These are phyloP conservation scores for Phytophthora citrophthora DNA, from an alignment of 352 stramenopile genomes.

Conservation along the genomic window DNA sequence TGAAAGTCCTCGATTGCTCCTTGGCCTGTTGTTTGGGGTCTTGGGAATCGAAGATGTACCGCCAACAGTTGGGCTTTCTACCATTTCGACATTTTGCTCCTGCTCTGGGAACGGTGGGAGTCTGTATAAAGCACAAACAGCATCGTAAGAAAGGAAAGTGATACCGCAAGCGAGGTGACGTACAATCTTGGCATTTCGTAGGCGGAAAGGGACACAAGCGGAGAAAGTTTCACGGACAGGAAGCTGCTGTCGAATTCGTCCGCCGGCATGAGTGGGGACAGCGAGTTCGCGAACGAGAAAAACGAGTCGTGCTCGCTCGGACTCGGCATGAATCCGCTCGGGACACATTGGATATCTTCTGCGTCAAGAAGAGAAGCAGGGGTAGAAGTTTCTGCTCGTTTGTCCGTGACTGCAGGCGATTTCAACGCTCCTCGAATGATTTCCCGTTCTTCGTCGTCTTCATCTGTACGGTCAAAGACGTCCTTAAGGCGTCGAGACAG, in stretches of 20 bases:
- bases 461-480: slow-evolving; percentile 42
- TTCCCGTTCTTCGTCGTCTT: slow-evolving; percentile 14
- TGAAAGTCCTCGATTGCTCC: slow-evolving; percentile 10
- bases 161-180: neutral
- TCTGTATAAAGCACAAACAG: slow-evolving; percentile 33
- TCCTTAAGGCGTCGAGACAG: slow-evolving; percentile 44
- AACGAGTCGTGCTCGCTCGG: slow-evolving; percentile 76
- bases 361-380: slow-evolving; percentile 19
- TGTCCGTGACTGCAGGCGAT: neutral
- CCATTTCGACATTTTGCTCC: slow-evolving; percentile 23
- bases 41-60: slow-evolving; percentile 9
- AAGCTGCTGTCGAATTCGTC: slow-evolving; percentile 76
- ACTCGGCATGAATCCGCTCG: slow-evolving; percentile 38
- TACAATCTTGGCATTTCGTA: slow-evolving; percentile 79
- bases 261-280: slow-evolving; percentile 63
- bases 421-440: slow-evolving; percentile 14
- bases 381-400: slow-evolving; percentile 4
- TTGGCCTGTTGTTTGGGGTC: slow-evolving; percentile 17
- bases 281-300: slow-evolving; percentile 80
- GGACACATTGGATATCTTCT: slow-evolving; percentile 50
- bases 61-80: neutral
- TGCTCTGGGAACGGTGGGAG: slow-evolving; percentile 66
- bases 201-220: slow-evolving; percentile 51
- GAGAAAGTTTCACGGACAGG: slow-evolving; percentile 65
- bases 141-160: neutral